These are phyloP conservation scores for Carallia pectinifolia DNA, from an alignment of 345 rosid species.

Conservation along the genomic window DNA sequence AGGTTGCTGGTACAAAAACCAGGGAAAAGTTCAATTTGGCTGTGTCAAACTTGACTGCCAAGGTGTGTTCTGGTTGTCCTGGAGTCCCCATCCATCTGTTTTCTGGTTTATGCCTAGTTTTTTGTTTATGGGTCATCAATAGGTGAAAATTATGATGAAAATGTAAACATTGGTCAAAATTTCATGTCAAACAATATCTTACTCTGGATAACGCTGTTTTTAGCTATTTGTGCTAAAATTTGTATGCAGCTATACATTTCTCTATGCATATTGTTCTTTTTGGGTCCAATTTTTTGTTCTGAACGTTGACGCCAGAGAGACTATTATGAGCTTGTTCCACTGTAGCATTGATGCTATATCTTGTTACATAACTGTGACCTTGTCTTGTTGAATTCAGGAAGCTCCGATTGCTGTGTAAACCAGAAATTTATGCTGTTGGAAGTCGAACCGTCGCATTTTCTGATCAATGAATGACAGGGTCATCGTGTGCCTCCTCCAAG, in stretches of 20 bases:
- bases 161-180: too few relatives aligned
- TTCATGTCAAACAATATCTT: too few relatives aligned
- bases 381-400: constrained; percentile 47
- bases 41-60: constrained; percentile 74
- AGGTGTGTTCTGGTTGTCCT: constrained; percentile 43
- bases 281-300: too few relatives aligned
- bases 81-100: background rate
- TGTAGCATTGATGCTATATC: too few relatives aligned
- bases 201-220: too few relatives aligned
- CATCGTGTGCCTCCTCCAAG: constrained; percentile 17
- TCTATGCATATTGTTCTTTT: too few relatives aligned
- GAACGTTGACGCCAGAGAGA: too few relatives aligned
- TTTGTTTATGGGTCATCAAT: background rate
- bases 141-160: background rate
- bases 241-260: too few relatives aligned
- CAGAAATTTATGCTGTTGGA: background rate
- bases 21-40: constrained; percentile 80
- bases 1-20: constrained; percentile 82
- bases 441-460: background rate
- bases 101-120: background rate
- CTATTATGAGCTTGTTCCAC: background rate
- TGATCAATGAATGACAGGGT: background rate
- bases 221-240: too few relatives aligned
- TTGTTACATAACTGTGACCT: background rate
- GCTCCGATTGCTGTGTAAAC: constrained; percentile 70